phyloP scores from a whole-genome alignment of 257 asterid genomes.

The Nyctanthes arbortristis region DNA sequence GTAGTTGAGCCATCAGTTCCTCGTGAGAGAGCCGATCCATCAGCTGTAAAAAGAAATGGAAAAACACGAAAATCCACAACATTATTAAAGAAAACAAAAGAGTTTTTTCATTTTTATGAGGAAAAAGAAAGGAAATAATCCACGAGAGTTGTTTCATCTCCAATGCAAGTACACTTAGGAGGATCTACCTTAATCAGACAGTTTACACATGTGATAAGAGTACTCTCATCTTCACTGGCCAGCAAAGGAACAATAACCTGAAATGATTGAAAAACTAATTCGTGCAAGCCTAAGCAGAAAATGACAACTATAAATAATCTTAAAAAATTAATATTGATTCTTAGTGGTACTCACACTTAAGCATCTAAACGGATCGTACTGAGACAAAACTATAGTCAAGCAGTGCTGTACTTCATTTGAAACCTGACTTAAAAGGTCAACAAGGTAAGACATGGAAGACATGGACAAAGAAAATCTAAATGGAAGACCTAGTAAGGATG shows the following conservation, averaged over 20 bases:
- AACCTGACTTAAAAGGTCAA: conserved; percentile 47
- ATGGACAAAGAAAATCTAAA: background rate
- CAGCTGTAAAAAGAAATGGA: conserved; percentile 53
- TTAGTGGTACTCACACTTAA: conserved; percentile 66
- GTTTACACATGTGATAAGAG: conserved; percentile 92
- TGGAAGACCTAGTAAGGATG: too few species aligned
- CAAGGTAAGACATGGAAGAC: conserved; percentile 16
- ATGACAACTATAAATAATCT: background rate
- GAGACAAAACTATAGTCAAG: conserved; percentile 70
- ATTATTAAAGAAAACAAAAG: conserved; percentile 12
- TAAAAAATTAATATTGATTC: conserved; percentile 4
- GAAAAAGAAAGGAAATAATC: background rate
- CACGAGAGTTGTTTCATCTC: background rate
- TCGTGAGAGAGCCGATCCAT: conserved; percentile 92
- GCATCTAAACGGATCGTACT: conserved; percentile 86
- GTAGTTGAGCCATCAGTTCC: conserved; percentile 79
- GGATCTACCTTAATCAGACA: conserved; percentile 87
- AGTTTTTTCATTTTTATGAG: background rate
- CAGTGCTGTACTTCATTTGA: conserved; percentile 90
- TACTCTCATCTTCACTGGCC: conserved; percentile 90
- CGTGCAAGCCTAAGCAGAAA: background rate
- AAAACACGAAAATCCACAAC: conserved; percentile 14
- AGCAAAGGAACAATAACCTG: conserved; percentile 96
- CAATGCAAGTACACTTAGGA: conserved; percentile 9
- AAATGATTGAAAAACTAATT: conserved; percentile 15